Base-by-base conservation (phyloP, 2,329 filamentous ascomycete genomes). In the Chrysosporium queenslandicum region DNA sequence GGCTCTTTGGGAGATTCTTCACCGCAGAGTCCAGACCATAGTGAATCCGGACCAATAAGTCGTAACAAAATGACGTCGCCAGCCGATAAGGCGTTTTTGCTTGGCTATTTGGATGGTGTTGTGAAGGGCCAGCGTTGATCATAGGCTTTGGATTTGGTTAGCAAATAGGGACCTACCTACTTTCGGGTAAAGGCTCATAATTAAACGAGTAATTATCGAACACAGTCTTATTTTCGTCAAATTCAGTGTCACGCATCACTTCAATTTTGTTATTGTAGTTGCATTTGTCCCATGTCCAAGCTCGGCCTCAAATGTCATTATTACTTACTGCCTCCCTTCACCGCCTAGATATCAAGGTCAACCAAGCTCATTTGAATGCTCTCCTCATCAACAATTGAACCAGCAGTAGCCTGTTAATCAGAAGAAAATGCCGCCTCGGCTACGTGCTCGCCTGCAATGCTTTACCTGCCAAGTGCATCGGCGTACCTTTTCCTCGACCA, bases 71-170 rank as follows among this genome's bases (percentile, higher is more conserved):
- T 64, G 39, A 69, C 71, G 16, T 85, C 83, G 3, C 79, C 85
- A 0, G 83, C 80, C 0, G 83, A 92, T 59, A 83, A 86, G 63
- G 82, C 76, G 14, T 92, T 92, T 61, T 70, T 94, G 63, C 73
- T 92, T 48, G 83, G 79, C 8, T 92, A 88, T 63, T 70, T 94
- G 60, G 80, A 87, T 57, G 73, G 73, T 53, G 73, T 77, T 53
- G 72, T 69, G 1, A 73, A 74, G 56, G 69, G 67, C 29, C 67
- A 64, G 51, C 50, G 34, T 32, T 52, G 47, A 16, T 1, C 16
- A 29, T n/a, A 9, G 32, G 11, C n/a, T n/a, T 23, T 37, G 21
- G 9, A 18, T 29, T 47, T 27, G 45, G 32, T 11, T 9, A 18
- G 39, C 25, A 4, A 16, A 25, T 48, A 2, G 18, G 21, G 18